These are phyloP conservation scores for Penicillium hesseltinei DNA, from an alignment of 2,329 filamentous ascomycete species.

Conservation along the genomic window DNA sequence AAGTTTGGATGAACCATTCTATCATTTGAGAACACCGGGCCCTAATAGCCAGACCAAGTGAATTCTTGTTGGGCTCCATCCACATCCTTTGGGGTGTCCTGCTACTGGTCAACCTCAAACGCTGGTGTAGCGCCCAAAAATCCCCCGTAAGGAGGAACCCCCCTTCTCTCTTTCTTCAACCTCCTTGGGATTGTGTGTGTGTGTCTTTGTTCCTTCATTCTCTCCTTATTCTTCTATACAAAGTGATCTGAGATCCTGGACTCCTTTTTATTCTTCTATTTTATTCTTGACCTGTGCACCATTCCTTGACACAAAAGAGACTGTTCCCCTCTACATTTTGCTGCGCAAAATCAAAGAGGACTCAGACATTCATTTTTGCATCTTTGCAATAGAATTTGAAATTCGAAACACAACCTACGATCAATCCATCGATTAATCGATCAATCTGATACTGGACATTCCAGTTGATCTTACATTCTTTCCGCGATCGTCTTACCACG, in stretches of 20 bases:
- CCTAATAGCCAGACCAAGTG: not conserved
- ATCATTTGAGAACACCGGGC: conserved; percentile 1
- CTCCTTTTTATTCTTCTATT: conserved; percentile 20
- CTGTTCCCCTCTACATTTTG: conserved; percentile 24
- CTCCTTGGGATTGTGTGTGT: conserved; percentile 17
- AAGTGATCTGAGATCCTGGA: conserved; percentile 32
- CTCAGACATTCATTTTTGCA: conserved; percentile 23
- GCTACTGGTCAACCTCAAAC: conserved; percentile 1
- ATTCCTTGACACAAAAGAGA: conserved; percentile 29
- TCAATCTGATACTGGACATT: conserved; percentile 29
- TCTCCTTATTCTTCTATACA: conserved; percentile 18
- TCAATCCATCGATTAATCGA: conserved; percentile 10
- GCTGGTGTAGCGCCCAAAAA: conserved; percentile 13
- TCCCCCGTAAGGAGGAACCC: conserved; percentile 11
- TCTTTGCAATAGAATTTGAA: not conserved
- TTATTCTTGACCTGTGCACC: conserved; percentile 28
- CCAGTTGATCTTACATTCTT: conserved; percentile 35
- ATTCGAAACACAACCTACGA: not conserved
- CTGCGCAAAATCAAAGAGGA: conserved; percentile 29
- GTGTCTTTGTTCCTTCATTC: conserved; percentile 26
- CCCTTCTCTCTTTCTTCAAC: conserved; percentile 17
- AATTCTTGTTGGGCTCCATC: not conserved
- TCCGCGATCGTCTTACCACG: conserved; percentile 30
- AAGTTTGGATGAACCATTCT: conserved; percentile 12
- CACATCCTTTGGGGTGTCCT: conserved; percentile 5